A percentile compares a stretch with the other conserved stretches of the same genome.
Conservation (phyloP, 179 eudicot species). For the Drosera spatulata region DNA sequence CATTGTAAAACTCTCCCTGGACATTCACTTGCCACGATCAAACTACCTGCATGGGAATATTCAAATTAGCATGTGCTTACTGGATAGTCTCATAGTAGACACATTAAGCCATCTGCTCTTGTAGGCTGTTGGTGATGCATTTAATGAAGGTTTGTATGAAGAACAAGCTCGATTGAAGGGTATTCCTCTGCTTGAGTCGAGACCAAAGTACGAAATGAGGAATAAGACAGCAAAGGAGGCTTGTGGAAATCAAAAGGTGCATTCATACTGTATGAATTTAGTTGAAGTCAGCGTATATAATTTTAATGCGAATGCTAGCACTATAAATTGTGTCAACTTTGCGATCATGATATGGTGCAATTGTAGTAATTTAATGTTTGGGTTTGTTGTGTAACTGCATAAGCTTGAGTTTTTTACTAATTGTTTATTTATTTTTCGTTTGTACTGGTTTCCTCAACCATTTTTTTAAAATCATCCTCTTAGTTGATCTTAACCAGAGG, state of each 20-base stretch:
- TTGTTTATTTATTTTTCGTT: too few relatives aligned
- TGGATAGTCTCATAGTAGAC: background rate
- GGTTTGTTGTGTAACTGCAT: too few relatives aligned
- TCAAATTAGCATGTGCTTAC: background rate
- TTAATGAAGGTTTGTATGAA: constrained; percentile 92
- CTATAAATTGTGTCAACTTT: too few relatives aligned
- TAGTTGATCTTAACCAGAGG: too few relatives aligned
- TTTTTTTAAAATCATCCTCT: too few relatives aligned
- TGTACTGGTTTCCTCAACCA: too few relatives aligned
- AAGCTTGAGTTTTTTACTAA: too few relatives aligned
- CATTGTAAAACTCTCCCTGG: background rate
- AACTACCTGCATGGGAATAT: background rate
- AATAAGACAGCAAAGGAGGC: constrained; percentile 81
- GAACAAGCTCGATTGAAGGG: constrained; percentile 84
- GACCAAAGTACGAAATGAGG: constrained; percentile 87
- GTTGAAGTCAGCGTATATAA: background rate
- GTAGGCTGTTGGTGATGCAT: constrained; percentile 99
- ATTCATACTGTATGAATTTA: background rate
- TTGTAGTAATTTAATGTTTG: too few relatives aligned
- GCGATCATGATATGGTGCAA: too few relatives aligned
- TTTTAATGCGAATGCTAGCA: background rate
- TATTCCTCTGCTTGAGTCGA: constrained; percentile 86
- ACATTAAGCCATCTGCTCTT: background rate
- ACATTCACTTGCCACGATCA: background rate
- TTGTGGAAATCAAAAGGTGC: constrained; percentile 64